These are phyloP conservation scores for Pyricularia sp. DNA, from an alignment of 2,329 filamentous ascomycete species.

Conservation along the genomic window DNA sequence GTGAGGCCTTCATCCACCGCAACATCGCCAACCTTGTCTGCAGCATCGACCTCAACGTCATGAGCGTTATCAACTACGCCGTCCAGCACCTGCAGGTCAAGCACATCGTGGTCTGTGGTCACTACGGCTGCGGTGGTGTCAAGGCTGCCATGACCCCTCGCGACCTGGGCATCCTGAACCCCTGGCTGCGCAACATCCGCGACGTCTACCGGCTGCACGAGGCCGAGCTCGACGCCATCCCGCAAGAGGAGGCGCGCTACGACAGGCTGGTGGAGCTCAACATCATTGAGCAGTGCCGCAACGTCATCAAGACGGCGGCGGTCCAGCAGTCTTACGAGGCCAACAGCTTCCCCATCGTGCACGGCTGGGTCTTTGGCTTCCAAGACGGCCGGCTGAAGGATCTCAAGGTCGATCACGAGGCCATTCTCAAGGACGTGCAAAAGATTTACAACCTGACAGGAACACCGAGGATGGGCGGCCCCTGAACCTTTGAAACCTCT, in stretches of 20 bases:
- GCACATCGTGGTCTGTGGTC: slow-evolving; percentile 71
- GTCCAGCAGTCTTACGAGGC: slow-evolving; percentile 63
- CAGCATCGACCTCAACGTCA: slow-evolving; percentile 69
- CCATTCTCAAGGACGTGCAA: slow-evolving; percentile 40
- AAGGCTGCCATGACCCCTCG: slow-evolving; percentile 65
- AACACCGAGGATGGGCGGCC: not conserved
- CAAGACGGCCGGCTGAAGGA: slow-evolving; percentile 56
- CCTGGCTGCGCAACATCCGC: slow-evolving; percentile 65
- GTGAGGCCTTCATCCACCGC: slow-evolving; percentile 87
- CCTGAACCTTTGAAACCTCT: not conserved
- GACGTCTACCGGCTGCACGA: slow-evolving; percentile 67
- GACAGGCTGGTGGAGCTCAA: slow-evolving; percentile 75
- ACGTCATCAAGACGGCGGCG: slow-evolving; percentile 68
- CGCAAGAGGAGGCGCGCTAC: slow-evolving; percentile 50
- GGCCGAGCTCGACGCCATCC: slow-evolving; percentile 55
- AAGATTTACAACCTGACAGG: slow-evolving; percentile 48
- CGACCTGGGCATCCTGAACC: slow-evolving; percentile 62
- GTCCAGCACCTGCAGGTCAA: slow-evolving; percentile 73
- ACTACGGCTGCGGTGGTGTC: slow-evolving; percentile 71
- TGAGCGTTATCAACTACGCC: slow-evolving; percentile 79
- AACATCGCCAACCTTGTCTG: slow-evolving; percentile 89
- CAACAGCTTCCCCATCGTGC: slow-evolving; percentile 59
- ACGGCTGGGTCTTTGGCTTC: slow-evolving; percentile 67
- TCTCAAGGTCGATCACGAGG: slow-evolving; percentile 45
- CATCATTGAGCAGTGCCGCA: slow-evolving; percentile 67